A percentile compares a stretch with the other conserved stretches of the same genome.
Evolutionary conservation across 805 yeast genomes (phyloP).

Genomic region (Ogataea philodendri): DNA sequence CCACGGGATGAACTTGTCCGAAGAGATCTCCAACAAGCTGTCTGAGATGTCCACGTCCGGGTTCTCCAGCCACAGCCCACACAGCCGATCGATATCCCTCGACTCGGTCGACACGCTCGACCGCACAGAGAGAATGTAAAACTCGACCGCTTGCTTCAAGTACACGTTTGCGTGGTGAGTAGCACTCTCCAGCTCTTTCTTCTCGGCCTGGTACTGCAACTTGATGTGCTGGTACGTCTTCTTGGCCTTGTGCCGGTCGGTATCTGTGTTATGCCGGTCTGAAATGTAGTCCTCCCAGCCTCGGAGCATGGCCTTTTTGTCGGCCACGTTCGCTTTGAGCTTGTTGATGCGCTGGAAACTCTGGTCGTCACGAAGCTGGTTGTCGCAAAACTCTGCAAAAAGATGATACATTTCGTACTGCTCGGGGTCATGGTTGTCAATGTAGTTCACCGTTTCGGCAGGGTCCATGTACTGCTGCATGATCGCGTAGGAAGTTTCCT

Average conservation of each 20-base stretch:
- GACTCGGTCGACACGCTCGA: conserved; percentile 40
- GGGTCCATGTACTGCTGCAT: conserved; percentile 56
- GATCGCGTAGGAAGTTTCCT: conserved; percentile 60
- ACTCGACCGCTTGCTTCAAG: conserved; percentile 52
- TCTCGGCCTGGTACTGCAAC: conserved; percentile 49
- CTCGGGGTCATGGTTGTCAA: conserved; percentile 15
- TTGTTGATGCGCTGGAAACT: conserved; percentile 45
- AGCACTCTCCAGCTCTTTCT: conserved; percentile 42
- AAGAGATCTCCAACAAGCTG: conserved; percentile 43
- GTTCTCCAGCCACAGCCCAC: conserved; percentile 79
- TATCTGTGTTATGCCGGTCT: conserved; percentile 38
- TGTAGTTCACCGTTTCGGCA: conserved; percentile 31
- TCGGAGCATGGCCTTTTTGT: conserved; percentile 46
- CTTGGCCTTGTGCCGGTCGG: conserved; percentile 52
- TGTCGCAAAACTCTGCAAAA: conserved; percentile 73
- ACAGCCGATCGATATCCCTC: conserved; percentile 70
- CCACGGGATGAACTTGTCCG: conserved; percentile 73
- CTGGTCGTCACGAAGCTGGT: conserved; percentile 49
- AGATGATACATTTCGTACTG: conserved; percentile 51
- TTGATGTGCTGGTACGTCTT: conserved; percentile 49
- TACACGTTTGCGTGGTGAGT: conserved; percentile 36
- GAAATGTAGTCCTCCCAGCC: conserved; percentile 47
- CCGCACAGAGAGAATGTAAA: conserved; percentile 57
- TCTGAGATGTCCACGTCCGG: conserved; percentile 32
- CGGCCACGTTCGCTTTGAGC: conserved; percentile 27